Base-by-base conservation (phyloP, 2,329 filamentous ascomycete genomes). In the Claviceps capensis region DNA sequence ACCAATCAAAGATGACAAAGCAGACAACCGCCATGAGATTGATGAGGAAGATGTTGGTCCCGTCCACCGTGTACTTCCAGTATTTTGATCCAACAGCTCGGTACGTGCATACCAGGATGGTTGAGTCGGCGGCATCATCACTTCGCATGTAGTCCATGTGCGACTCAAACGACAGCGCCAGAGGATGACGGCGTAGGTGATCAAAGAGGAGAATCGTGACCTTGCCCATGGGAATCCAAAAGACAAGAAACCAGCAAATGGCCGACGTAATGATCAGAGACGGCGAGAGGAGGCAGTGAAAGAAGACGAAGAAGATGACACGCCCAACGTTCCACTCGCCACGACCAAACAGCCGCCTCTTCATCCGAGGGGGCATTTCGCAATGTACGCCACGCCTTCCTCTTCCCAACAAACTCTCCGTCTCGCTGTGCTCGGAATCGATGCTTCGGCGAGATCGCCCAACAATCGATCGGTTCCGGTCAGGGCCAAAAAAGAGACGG, bases 11-110 rank as follows among this genome's bases (percentile, higher is more conserved):
- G 56, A 98, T 94, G 62, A 91, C 86, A 63, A 98, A 96, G 23
- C 87, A 72, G n/a, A 98, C 93, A 17, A 98, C 80, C 13, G 82
- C 85, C 71, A 97, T 88, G 53, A 98, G 78, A 66, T 98, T 98
- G 74, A 98, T 96, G 58, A 98, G 81, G 71, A 98, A 97, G 64
- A 98, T 95, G 69, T 98, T 98, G 55, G 93, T 98, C 52, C 93
- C 94, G 64, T 98, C 93, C 53, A 98, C 77, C 4, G 93, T 98
- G 70, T 98, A 98, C 70, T 98, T 98, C 91, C 94, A 98, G 73
- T 98, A 98, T 67, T 91, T 91, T 59, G 82, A 76, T 13, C 93
- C 93, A 13, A 94, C 91, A 44, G 93, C 93, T 53, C 94, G 86
- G 70, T 98, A 98, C 5, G 93, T 98, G 76, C 93, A 98, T 37